Percentiles rank a stretch among this genome's conserved stretches.
Conservation (phyloP, 345 rosid species). For the Pistacia vera region DNA sequence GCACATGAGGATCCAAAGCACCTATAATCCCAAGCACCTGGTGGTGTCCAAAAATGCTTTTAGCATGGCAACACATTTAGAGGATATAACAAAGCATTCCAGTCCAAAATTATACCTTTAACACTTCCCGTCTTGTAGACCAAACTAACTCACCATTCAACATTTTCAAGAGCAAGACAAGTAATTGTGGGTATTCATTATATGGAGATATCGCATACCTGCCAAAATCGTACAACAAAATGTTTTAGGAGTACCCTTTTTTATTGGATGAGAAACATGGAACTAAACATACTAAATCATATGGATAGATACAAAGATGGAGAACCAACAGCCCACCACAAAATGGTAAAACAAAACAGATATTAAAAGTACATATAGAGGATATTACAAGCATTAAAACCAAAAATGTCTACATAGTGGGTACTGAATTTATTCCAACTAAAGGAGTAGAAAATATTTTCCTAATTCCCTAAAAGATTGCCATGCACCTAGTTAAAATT, state of each 20-base stretch:
- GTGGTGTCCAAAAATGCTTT: constrained; percentile 24
- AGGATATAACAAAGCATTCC: constrained; percentile 18
- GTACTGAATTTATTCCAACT: too few relatives aligned
- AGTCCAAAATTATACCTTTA: constrained; percentile 64
- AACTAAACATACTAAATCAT: too few relatives aligned
- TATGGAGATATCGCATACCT: constrained; percentile 97
- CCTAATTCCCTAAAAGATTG: background rate
- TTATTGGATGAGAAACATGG: too few relatives aligned
- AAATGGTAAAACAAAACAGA: background rate
- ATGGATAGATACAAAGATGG: too few relatives aligned
- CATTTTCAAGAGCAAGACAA: constrained; percentile 92
- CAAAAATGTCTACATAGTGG: too few relatives aligned
- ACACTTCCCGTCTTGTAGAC: constrained; percentile 98
- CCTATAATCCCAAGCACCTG: constrained; percentile 99
- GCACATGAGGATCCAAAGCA: constrained; percentile 95
- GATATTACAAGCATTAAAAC: background rate
- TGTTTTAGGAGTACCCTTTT: too few relatives aligned
- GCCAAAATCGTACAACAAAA: constrained; percentile 16
- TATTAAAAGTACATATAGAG: background rate
- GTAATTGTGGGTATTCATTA: constrained; percentile 86
- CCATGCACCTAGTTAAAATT: background rate
- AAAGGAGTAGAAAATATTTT: background rate
- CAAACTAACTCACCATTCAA: constrained; percentile 94
- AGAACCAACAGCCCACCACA: too few relatives aligned
- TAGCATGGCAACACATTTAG: constrained; percentile 25